Base-by-base conservation (phyloP, 179 eudicot species). In the Silene coronaria region DNA sequence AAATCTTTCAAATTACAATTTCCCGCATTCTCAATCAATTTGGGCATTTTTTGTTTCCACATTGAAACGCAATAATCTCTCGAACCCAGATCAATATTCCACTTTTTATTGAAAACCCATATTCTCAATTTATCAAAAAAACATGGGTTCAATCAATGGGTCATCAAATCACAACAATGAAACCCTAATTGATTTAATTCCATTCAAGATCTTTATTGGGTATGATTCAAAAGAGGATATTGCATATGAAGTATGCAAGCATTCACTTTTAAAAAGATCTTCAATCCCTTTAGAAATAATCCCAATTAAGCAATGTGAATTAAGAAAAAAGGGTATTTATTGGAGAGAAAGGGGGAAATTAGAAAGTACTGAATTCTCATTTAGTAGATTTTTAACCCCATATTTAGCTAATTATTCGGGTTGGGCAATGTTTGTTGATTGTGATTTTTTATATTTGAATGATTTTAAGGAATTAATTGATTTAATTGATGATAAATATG, bases 291-390 rank as follows among this genome's bases (percentile, higher is more conserved):
- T 96, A 14, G 96, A 93, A 46, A 71, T 96, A 1, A 12, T 24
- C 26, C 99, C 99, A 1, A 88, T 93, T 8, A 91, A 91, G 70
- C 99, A 93, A 75, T 77, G 75, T 14, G 89, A 91, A 45, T 78
- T 93, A 78, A 73, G 99, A n/a, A 38, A 88, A 36, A 79, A 61
- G 5, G 92, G 93, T 2, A 3, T 87, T 0, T 91, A 96, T 69
- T 88, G 90, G 90, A 86, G 99, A 2, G 97, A 91, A 70, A 87
- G 97, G 30, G 86, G 88, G 3, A 89, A 91, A 63, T 80, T 93
- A n/a, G 99, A 96, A 80, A 91, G 97, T 81, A 96, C 99, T 17
- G 99, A 96, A 78, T 96, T 96, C 30, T 96, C 99, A 0, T 95
- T 95, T 63, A 84, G 74, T 3, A 75, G 99, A 3, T 96, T 96